Conservation (phyloP, 768 basidiomycete species). For the Leccinum arenicola region DNA sequence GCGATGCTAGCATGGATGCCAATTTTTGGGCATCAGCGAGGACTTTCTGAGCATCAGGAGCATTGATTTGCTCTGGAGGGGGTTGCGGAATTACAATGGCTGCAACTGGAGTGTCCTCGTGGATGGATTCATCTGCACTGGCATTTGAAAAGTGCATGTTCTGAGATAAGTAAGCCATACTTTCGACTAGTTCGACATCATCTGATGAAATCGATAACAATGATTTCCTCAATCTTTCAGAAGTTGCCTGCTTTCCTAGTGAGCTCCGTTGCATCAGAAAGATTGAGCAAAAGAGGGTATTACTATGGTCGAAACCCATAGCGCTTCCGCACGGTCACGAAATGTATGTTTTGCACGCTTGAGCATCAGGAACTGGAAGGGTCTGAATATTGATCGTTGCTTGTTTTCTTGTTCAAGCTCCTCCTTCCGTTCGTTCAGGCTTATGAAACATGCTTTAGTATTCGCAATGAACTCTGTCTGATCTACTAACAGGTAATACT, state of each 20-base stretch:
- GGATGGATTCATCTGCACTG: background rate
- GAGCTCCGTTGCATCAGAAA: background rate
- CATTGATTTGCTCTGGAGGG: constrained; percentile 1
- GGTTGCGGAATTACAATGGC: background rate
- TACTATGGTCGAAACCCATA: background rate
- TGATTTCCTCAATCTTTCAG: constrained; percentile 1
- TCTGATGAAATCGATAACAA: background rate
- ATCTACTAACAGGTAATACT: background rate
- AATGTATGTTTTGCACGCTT: constrained; percentile 2
- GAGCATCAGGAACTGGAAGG: background rate
- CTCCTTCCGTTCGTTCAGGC: background rate
- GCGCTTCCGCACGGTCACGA: background rate
- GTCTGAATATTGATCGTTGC: background rate
- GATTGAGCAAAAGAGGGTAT: too few relatives aligned
- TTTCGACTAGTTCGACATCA: background rate
- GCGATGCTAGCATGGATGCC: background rate
- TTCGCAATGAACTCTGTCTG: background rate
- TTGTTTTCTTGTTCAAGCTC: background rate
- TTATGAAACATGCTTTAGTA: background rate
- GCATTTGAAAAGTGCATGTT: background rate
- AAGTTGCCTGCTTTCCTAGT: background rate
- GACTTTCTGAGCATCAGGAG: background rate
- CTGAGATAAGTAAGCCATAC: background rate
- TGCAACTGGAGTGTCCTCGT: background rate
- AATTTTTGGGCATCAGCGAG: background rate